A percentile compares a stretch with the other conserved stretches of the same genome.
Conservation (phyloP, 176 grass and related monocot species). For the Leersia perrieri region DNA sequence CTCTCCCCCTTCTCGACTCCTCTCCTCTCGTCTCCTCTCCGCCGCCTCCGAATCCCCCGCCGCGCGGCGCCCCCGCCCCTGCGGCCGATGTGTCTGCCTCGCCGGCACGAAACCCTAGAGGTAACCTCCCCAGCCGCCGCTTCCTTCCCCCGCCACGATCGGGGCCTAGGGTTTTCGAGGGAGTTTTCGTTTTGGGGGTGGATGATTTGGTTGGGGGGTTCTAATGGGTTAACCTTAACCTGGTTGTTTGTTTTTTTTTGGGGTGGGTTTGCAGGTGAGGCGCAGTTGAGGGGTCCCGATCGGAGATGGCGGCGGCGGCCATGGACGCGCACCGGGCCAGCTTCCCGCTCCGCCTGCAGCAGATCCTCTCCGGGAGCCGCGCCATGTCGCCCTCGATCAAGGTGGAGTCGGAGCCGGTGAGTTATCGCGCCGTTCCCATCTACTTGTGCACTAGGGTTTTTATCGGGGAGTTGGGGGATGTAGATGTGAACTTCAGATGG, state of each 20-base stretch:
- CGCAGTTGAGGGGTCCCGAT: slow-evolving; percentile 39
- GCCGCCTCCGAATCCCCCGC: slow-evolving; percentile 25
- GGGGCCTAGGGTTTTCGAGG: slow-evolving; percentile 44
- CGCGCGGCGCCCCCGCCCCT: neutral
- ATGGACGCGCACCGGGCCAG: slow-evolving; percentile 80
- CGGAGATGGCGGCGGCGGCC: slow-evolving; percentile 47
- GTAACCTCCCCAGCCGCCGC: slow-evolving; percentile 19
- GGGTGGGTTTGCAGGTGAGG: slow-evolving; percentile 39
- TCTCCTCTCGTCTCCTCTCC: slow-evolving; percentile 4
- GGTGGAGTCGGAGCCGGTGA: slow-evolving; percentile 87
- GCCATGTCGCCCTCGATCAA: slow-evolving; percentile 70
- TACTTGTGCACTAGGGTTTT: slow-evolving; percentile 32
- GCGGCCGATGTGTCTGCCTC: slow-evolving; percentile 53
- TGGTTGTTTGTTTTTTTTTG: neutral
- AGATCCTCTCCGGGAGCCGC: slow-evolving; percentile 79
- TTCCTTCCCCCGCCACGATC: slow-evolving; percentile 37
- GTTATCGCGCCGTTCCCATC: neutral
- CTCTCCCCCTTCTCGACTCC: neutral
- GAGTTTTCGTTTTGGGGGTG: slow-evolving; percentile 9
- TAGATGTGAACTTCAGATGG: neutral
- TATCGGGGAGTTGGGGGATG: neutral
- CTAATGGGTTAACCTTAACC: no score
- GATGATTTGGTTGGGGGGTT: no score
- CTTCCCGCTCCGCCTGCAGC: slow-evolving; percentile 92
- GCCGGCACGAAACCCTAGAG: slow-evolving; percentile 40